phyloP scores from a whole-genome alignment of 2,329 filamentous ascomycete genomes.

The Sphaerulina vaccinii region DNA sequence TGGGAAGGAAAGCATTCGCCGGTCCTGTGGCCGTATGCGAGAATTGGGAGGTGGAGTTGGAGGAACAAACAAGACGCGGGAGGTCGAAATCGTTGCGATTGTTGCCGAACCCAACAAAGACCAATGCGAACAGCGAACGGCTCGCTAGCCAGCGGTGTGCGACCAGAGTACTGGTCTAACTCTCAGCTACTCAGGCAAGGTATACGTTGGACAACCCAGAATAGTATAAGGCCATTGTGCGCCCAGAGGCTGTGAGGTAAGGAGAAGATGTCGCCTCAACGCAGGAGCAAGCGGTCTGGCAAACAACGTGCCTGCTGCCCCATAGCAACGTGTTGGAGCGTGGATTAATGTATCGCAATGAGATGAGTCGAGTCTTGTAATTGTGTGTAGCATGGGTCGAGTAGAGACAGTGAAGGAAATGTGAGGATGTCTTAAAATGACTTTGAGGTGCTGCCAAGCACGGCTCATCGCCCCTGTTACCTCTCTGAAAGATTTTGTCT shows the following conservation, averaged over 20 bases:
- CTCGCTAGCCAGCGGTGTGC: background rate
- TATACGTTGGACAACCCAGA: too few species aligned
- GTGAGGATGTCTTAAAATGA: too few species aligned
- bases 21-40: too few species aligned
- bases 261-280: background rate
- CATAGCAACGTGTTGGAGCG: too few species aligned
- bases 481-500: background rate
- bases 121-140: conserved; percentile 1
- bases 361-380: background rate
- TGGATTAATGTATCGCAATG: background rate
- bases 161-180: conserved; percentile 2
- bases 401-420: conserved; percentile 1
- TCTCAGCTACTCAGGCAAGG: background rate
- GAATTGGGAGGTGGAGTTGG: too few species aligned
- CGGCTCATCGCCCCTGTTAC: background rate
- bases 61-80: background rate
- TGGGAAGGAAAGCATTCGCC: too few species aligned
- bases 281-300: background rate
- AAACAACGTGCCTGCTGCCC: too few species aligned
- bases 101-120: conserved; percentile 7
- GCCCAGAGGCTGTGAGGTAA: background rate
- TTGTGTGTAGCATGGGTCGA: background rate
- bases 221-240: conserved; percentile 2
- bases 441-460: too few species aligned
- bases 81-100: conserved; percentile 3